A percentile compares a stretch with the other conserved stretches of the same genome.
phyloP scores from a whole-genome alignment of 73 alveolate species.

The Symbiodinium pilosum region DNA sequence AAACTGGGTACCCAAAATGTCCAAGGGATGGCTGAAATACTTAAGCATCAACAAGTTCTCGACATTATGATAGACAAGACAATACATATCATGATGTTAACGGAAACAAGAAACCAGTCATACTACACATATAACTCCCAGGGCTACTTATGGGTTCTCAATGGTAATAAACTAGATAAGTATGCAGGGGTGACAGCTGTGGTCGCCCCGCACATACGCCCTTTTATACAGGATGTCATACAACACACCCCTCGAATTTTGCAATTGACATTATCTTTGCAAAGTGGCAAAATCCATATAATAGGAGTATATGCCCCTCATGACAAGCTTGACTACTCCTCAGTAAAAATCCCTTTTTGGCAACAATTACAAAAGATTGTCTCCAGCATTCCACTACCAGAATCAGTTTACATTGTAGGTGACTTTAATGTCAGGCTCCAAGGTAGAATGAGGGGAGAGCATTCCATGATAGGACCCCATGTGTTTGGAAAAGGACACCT shows the following conservation, averaged over 20 bases:
- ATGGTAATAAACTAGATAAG: neutral
- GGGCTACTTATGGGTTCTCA: neutral
- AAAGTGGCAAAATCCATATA: neutral
- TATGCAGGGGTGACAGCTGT: constrained; percentile 28
- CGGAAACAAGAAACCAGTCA: neutral
- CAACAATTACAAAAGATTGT: neutral
- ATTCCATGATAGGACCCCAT: neutral
- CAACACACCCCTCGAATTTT: neutral
- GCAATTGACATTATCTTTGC: neutral
- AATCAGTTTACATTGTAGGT: neutral
- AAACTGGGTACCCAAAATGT: neutral
- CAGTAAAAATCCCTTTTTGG: neutral
- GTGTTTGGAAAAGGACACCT: neutral
- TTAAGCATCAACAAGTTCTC: neutral
- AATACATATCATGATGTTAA: neutral
- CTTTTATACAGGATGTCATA: neutral
- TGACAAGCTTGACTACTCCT: neutral
- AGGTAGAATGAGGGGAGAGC: neutral
- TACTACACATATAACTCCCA: neutral
- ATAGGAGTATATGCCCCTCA: neutral
- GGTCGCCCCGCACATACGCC: neutral
- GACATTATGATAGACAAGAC: neutral
- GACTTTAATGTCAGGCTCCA: constrained; percentile 26
- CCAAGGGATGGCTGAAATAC: neutral
- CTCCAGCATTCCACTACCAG: neutral